Conservation (phyloP, 208 protist species). For the Leishmania mexicana region DNA sequence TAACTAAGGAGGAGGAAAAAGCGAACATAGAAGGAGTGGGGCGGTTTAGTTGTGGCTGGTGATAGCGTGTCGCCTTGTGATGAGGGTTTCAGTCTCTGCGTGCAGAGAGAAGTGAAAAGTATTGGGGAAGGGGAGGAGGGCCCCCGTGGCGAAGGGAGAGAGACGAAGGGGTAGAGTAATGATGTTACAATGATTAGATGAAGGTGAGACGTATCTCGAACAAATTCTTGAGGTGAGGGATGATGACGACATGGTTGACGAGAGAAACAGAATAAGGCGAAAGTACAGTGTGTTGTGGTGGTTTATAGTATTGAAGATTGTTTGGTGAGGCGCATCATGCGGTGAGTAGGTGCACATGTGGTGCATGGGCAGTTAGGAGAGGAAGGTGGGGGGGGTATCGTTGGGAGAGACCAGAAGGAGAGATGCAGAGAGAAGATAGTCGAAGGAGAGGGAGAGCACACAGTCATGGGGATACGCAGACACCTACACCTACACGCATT, state of each 20-base stretch:
- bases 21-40: not conserved
- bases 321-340: not conserved
- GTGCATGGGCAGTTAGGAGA: not conserved
- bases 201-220: not conserved
- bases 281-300: not conserved
- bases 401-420: not conserved
- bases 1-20: not conserved
- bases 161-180: not conserved
- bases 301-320: not conserved
- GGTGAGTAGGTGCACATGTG: not conserved
- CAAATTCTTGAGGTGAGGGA: not conserved
- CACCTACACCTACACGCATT: not conserved
- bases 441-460: not conserved
- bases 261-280: not conserved
- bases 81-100: not conserved
- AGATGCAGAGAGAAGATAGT: not conserved
- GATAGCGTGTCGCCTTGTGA: not conserved
- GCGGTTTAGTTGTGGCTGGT: not conserved
- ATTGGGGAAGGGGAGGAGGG: not conserved
- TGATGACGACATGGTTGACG: not conserved
- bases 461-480: not conserved
- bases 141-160: not conserved
- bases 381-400: not conserved
- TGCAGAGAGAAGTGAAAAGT: not conserved
- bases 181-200: slow-evolving; percentile 4